phyloP scores from a whole-genome alignment of 192 early-diverging fungal genomes.

The Coemansia sp. region DNA sequence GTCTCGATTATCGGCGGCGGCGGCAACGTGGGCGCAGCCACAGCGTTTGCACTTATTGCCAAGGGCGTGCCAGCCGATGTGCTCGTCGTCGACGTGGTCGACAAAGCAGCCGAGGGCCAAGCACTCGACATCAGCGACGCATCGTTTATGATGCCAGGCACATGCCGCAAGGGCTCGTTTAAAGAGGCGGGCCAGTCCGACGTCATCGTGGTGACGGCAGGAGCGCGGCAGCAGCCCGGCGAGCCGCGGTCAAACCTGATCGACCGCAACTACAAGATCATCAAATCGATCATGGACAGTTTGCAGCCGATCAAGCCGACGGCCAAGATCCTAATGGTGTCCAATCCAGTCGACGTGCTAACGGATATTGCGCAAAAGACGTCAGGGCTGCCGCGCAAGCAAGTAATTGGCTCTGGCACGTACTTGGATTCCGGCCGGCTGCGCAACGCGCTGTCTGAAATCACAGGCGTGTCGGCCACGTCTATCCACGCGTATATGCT shows the following conservation, averaged over 20 bases:
- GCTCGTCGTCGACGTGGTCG: constrained; percentile 69
- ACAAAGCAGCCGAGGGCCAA: constrained; percentile 70
- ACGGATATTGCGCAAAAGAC: constrained; percentile 83
- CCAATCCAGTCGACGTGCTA: constrained; percentile 84
- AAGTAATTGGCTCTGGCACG: constrained; percentile 87
- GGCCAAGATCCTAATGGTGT: constrained; percentile 73
- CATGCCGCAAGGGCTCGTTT: constrained; percentile 59
- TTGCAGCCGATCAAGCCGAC: constrained; percentile 74
- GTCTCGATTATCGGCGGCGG: constrained; percentile 73
- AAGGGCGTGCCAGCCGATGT: constrained; percentile 70
- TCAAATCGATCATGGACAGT: constrained; percentile 66
- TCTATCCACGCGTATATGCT: constrained; percentile 80
- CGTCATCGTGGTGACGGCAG: constrained; percentile 82
- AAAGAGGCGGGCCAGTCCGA: constrained; percentile 80
- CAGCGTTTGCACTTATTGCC: constrained; percentile 69
- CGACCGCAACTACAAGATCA: constrained; percentile 77
- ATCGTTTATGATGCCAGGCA: constrained; percentile 66
- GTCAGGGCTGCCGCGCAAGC: constrained; percentile 70
- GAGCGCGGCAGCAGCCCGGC: constrained; percentile 75
- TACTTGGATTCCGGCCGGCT: constrained; percentile 77
- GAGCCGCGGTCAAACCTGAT: constrained; percentile 75
- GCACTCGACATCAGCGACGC: constrained; percentile 82
- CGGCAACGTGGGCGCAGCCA: constrained; percentile 74
- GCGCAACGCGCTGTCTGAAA: constrained; percentile 58
- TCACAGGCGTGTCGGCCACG: constrained; percentile 62